Percentiles rank a stretch among this genome's conserved stretches.
Conservation (phyloP, 176 grass and related monocot species). For the Bonia amplexicaulis region DNA sequence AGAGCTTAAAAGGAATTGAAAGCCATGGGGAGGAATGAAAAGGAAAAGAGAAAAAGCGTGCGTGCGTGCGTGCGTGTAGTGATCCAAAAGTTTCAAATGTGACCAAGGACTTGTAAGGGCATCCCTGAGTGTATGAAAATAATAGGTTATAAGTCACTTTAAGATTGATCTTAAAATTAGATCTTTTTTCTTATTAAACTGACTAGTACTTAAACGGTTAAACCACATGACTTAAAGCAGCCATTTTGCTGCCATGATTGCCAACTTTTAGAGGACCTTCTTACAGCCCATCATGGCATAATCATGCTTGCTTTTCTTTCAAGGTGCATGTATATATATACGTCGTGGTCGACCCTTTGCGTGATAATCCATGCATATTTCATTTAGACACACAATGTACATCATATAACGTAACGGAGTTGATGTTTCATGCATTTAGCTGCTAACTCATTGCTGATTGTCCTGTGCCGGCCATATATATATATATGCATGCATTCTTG, state of each 20-base stretch:
- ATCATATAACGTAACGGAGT: background rate
- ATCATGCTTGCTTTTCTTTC: conserved; percentile 27
- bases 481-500: too few species aligned
- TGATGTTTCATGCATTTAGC: too few species aligned
- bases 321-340: background rate
- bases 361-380: background rate
- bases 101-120: too few species aligned
- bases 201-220: conserved; percentile 19
- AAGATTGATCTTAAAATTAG: too few species aligned
- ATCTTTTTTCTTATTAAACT: background rate
- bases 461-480: too few species aligned
- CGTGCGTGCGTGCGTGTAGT: too few species aligned
- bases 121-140: too few species aligned
- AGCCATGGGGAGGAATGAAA: background rate
- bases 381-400: too few species aligned
- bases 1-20: background rate
- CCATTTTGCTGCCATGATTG: conserved; percentile 40
- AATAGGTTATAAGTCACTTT: too few species aligned
- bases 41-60: background rate
- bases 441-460: too few species aligned
- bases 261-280: conserved; percentile 41
- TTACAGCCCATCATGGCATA: conserved; percentile 30
- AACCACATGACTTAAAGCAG: conserved; percentile 1
- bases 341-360: background rate
- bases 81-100: background rate